A percentile compares a stretch with the other conserved stretches of the same genome.
These are phyloP conservation scores for Pseudopithomyces maydicus DNA, from an alignment of 2,329 filamentous ascomycete species.

Conservation along the genomic window DNA sequence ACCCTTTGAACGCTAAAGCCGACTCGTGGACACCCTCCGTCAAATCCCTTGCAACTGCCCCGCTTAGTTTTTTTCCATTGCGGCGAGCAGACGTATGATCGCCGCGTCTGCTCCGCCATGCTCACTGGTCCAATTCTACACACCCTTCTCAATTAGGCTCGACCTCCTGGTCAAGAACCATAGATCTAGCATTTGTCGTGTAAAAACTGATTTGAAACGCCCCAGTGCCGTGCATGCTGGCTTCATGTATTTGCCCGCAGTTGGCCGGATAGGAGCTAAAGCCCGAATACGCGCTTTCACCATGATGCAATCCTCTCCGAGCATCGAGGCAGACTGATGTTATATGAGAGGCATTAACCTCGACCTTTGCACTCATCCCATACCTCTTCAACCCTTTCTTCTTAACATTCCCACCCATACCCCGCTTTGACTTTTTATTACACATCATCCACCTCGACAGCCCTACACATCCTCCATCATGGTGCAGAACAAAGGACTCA, in stretches of 20 bases:
- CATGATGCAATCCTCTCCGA: slow-evolving; percentile 10
- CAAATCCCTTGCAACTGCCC: neutral
- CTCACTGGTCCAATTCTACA: neutral
- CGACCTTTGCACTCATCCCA: neutral
- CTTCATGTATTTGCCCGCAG: neutral
- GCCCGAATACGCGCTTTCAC: slow-evolving; percentile 4
- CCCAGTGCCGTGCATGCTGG: neutral
- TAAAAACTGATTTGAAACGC: neutral
- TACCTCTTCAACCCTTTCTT: neutral
- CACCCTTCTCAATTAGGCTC: neutral
- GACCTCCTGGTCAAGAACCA: neutral
- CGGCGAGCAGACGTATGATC: neutral
- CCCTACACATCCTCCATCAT: slow-evolving; percentile 39
- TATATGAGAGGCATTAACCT: slow-evolving; percentile 10
- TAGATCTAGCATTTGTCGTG: neutral
- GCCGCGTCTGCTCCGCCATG: neutral
- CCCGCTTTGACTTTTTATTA: neutral
- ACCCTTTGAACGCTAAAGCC: slow-evolving; percentile 2
- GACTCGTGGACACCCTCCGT: neutral
- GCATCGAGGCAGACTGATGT: neutral
- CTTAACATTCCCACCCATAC: neutral
- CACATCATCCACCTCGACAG: neutral
- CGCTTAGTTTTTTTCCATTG: neutral
- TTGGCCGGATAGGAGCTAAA: neutral
- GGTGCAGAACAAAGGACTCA: slow-evolving; percentile 73